Conservation (phyloP, 1,139 yeast genomes). For the Pichia norvegensis region DNA sequence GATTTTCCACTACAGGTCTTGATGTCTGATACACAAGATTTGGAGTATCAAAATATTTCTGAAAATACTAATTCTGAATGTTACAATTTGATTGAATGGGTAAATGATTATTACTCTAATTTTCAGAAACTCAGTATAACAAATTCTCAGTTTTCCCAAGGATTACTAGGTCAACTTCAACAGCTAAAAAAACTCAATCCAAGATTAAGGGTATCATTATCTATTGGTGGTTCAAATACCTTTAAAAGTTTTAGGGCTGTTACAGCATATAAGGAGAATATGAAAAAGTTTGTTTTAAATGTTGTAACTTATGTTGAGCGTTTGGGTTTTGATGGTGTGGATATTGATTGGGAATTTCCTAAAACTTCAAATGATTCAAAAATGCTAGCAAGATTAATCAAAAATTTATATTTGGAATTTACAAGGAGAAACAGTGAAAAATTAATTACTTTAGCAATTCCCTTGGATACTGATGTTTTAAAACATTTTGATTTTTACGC, state of each 20-base stretch:
- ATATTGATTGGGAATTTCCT: conserved; percentile 94
- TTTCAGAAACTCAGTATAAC: neutral
- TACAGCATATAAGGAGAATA: conserved; percentile 31
- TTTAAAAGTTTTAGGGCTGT: conserved; percentile 44
- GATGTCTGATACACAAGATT: neutral
- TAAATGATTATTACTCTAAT: neutral
- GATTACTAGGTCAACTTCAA: conserved; percentile 44
- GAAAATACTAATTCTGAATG: neutral
- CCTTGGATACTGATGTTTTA: conserved; percentile 50
- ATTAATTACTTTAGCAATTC: conserved; percentile 66
- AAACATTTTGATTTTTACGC: conserved; percentile 36
- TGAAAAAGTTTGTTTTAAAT: conserved; percentile 44
- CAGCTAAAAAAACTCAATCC: conserved; percentile 43
- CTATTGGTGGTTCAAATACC: conserved; percentile 88
- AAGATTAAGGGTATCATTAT: conserved; percentile 52
- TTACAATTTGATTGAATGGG: conserved; percentile 5
- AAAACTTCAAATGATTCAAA: conserved; percentile 37
- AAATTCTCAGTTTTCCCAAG: conserved; percentile 11
- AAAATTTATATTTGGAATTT: conserved; percentile 36
- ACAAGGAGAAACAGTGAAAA: conserved; percentile 14
- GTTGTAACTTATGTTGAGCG: conserved; percentile 40
- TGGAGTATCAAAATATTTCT: neutral
- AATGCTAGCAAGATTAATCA: conserved; percentile 40
- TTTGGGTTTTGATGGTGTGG: conserved; percentile 81
- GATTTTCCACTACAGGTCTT: conserved; percentile 11